Conservation (phyloP, 176 grass and related monocot species). For the Aegilops umbellulata region DNA sequence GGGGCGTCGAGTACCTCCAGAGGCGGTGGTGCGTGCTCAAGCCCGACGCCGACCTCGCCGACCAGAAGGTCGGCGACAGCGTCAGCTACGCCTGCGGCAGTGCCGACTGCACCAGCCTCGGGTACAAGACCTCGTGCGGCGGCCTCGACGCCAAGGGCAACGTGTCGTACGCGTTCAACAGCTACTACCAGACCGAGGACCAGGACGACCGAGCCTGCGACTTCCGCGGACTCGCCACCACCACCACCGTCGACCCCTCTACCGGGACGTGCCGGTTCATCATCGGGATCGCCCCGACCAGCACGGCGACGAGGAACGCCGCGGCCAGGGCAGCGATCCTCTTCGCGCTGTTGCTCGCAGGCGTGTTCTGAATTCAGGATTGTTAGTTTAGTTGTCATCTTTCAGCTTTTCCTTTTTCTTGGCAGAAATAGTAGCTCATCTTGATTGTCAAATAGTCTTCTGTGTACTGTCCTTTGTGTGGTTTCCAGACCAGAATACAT, state of each 20-base stretch:
- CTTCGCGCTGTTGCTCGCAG: not conserved
- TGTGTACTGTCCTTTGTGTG: not conserved
- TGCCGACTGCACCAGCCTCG: conserved; percentile 74
- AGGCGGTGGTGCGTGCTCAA: conserved; percentile 77
- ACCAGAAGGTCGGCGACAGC: conserved; percentile 50
- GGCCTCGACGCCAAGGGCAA: conserved; percentile 72
- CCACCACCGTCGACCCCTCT: conserved; percentile 57
- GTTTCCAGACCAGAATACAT: no score
- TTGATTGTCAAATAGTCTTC: not conserved
- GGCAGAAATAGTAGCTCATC: not conserved
- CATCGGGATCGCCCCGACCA: conserved; percentile 42
- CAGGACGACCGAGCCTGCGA: conserved; percentile 69
- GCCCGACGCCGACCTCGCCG: conserved; percentile 27
- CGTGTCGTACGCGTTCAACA: conserved; percentile 75
- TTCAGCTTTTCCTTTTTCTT: not conserved
- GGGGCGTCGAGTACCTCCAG: conserved; percentile 46
- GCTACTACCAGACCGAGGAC: conserved; percentile 75
- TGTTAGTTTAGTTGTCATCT: not conserved
- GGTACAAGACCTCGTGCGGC: conserved; percentile 70
- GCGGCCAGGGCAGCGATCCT: not conserved
- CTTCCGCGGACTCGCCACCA: conserved; percentile 53
- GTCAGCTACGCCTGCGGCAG: conserved; percentile 72
- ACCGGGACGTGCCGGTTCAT: conserved; percentile 45
- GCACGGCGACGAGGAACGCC: not conserved
- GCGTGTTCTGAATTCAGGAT: not conserved